Evolutionary conservation across 2,329 filamentous ascomycete species (phyloP).

Genomic region (Cryphonectria radicalis): DNA sequence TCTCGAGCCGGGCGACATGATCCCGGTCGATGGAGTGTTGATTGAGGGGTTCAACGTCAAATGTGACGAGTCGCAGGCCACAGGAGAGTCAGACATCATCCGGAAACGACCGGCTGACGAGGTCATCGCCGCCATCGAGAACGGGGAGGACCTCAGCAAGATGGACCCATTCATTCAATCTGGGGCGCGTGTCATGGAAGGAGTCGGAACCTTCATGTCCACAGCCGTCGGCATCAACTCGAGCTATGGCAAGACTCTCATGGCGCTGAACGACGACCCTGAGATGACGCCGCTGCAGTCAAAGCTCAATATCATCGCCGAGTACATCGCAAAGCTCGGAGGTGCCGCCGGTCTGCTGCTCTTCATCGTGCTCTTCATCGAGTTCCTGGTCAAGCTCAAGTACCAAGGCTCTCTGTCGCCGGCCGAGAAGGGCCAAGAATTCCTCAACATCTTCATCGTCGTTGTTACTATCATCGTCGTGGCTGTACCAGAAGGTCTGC

Average conservation of each 20-base stretch:
- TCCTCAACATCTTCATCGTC: conserved; percentile 76
- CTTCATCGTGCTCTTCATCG: conserved; percentile 84
- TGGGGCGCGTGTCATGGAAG: conserved; percentile 77
- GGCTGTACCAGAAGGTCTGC: conserved; percentile 70
- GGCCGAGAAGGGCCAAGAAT: conserved; percentile 77
- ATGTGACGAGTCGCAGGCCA: conserved; percentile 78
- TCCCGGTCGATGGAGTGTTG: conserved; percentile 74
- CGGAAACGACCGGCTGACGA: conserved; percentile 70
- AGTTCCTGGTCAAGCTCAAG: conserved; percentile 74
- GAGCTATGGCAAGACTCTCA: conserved; percentile 75
- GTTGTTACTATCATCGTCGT: conserved; percentile 82
- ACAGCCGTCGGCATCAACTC: conserved; percentile 76
- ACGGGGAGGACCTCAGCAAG: conserved; percentile 68
- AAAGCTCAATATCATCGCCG: conserved; percentile 75
- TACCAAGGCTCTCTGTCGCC: conserved; percentile 53
- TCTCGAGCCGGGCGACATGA: conserved; percentile 75
- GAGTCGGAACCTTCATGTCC: conserved; percentile 74
- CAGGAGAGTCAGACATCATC: conserved; percentile 78
- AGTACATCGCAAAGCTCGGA: conserved; percentile 78
- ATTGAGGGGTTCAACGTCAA: conserved; percentile 76
- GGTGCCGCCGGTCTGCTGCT: conserved; percentile 77
- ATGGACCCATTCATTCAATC: conserved; percentile 87
- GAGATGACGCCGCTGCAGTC: conserved; percentile 78
- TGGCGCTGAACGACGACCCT: conserved; percentile 73
- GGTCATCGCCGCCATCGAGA: conserved; percentile 71